Evolutionary conservation across 805 yeast species (phyloP).

Genomic region (Saturnispora quitensis): DNA sequence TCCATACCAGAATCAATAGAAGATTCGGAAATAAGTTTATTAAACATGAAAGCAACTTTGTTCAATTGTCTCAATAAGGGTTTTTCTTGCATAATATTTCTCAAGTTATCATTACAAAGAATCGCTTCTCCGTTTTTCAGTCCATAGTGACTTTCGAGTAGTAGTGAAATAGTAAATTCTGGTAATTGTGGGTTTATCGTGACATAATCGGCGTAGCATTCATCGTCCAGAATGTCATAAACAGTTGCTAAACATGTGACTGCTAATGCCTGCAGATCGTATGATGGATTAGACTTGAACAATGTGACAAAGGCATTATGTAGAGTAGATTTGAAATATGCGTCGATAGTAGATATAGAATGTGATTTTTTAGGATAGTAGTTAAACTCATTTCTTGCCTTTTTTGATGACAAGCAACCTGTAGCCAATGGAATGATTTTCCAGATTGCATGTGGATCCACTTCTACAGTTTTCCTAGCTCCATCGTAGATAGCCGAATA

Average conservation of each 20-base stretch:
- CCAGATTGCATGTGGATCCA: slow-evolving; percentile 28
- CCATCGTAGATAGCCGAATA: slow-evolving; percentile 22
- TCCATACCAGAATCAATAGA: slow-evolving; percentile 8
- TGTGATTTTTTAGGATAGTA: slow-evolving; percentile 20
- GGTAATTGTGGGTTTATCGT: slow-evolving; percentile 14
- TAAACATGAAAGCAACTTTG: slow-evolving; percentile 35
- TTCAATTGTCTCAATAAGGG: slow-evolving; percentile 44
- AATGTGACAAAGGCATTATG: not conserved
- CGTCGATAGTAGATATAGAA: slow-evolving; percentile 18
- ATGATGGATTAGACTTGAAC: not conserved
- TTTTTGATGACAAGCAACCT: slow-evolving; percentile 35
- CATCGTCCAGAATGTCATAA: slow-evolving; percentile 10
- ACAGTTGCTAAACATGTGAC: slow-evolving; percentile 12
- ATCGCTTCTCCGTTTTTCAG: slow-evolving; percentile 16
- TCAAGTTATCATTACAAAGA: not conserved
- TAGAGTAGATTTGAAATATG: not conserved
- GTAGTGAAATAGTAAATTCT: slow-evolving; percentile 11
- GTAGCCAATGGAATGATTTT: slow-evolving; percentile 39
- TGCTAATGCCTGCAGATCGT: slow-evolving; percentile 11
- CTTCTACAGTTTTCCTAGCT: not conserved
- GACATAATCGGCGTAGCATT: slow-evolving; percentile 7
- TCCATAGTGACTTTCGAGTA: slow-evolving; percentile 19
- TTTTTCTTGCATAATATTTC: slow-evolving; percentile 4
- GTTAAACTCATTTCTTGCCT: slow-evolving; percentile 18
- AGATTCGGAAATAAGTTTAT: slow-evolving; percentile 13